Evolutionary conservation across 768 basidiomycete genomes (phyloP).

Genomic region (Boletus vinaceobasis): DNA sequence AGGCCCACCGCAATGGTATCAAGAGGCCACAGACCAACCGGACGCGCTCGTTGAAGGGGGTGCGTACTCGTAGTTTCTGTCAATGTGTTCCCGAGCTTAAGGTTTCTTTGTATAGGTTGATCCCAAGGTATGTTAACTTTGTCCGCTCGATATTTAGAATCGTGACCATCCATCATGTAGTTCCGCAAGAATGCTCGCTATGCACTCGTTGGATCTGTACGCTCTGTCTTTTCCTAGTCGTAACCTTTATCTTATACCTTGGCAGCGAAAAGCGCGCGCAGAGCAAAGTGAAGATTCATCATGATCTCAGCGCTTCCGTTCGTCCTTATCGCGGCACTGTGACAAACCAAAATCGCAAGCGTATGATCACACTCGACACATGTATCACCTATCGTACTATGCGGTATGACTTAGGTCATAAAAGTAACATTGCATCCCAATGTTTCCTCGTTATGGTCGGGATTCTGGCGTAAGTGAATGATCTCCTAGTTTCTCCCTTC

Average conservation of each 20-base stretch:
- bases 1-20: slow-evolving; percentile 98
- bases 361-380: slow-evolving; percentile 12
- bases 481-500: slow-evolving; percentile 23
- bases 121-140: slow-evolving; percentile 54
- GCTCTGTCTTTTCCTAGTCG: slow-evolving; percentile 23
- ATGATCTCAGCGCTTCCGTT: slow-evolving; percentile 15
- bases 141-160: not conserved
- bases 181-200: slow-evolving; percentile 81
- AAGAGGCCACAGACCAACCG: slow-evolving; percentile 72
- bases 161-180: slow-evolving; percentile 35
- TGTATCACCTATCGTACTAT: slow-evolving; percentile 23
- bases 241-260: not conserved
- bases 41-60: slow-evolving; percentile 85
- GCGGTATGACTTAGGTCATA: slow-evolving; percentile 15
- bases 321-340: not conserved
- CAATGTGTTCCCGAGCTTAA: slow-evolving; percentile 1
- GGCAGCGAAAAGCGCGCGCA: slow-evolving; percentile 62
- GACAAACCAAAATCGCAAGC: slow-evolving; percentile 2
- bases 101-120: slow-evolving; percentile 54
- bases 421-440: slow-evolving; percentile 8
- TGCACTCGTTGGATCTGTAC: slow-evolving; percentile 72
- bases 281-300: slow-evolving; percentile 54
- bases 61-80: slow-evolving; percentile 43
- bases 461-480: slow-evolving; percentile 20
- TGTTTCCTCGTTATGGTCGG: slow-evolving; percentile 1